phyloP scores from a whole-genome alignment of 2,329 filamentous ascomycete genomes.

The Macrophomina tecta region DNA sequence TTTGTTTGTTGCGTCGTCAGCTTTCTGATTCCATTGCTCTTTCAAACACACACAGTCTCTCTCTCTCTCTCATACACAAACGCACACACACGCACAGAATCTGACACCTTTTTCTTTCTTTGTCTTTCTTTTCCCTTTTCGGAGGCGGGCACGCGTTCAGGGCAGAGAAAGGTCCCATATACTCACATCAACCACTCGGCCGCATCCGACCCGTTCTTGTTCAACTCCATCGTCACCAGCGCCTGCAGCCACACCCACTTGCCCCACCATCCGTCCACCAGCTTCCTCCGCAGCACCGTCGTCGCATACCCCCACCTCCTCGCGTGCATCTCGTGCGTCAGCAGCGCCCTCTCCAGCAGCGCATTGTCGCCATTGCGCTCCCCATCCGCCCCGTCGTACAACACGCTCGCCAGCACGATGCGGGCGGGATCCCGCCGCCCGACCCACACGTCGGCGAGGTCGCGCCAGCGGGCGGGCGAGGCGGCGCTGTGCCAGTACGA shows the following conservation, averaged over 20 bases:
- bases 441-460: constrained; percentile 4
- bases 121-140: too few species aligned
- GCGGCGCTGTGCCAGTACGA: constrained; percentile 10
- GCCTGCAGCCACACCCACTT: constrained; percentile 40
- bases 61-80: too few species aligned
- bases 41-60: too few species aligned
- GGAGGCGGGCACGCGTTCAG: too few species aligned
- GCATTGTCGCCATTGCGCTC: constrained; percentile 15
- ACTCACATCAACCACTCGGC: constrained; percentile 41
- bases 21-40: not conserved
- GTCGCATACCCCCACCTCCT: constrained; percentile 45
- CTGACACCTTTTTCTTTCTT: too few species aligned
- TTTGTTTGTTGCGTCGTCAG: not conserved
- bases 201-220: constrained; percentile 34
- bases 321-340: constrained; percentile 44
- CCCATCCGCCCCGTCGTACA: constrained; percentile 16
- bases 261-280: constrained; percentile 45
- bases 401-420: constrained; percentile 31
- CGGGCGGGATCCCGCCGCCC: constrained; percentile 6
- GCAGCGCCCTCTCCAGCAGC: constrained; percentile 45
- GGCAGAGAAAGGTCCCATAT: too few species aligned
- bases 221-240: constrained; percentile 37
- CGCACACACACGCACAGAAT: too few species aligned
- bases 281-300: constrained; percentile 40
- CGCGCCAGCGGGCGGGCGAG: not conserved